A percentile compares a stretch with the other conserved stretches of the same genome.
Evolutionary conservation across 257 asterid genomes (phyloP).

Genomic region (Salvia splendens): DNA sequence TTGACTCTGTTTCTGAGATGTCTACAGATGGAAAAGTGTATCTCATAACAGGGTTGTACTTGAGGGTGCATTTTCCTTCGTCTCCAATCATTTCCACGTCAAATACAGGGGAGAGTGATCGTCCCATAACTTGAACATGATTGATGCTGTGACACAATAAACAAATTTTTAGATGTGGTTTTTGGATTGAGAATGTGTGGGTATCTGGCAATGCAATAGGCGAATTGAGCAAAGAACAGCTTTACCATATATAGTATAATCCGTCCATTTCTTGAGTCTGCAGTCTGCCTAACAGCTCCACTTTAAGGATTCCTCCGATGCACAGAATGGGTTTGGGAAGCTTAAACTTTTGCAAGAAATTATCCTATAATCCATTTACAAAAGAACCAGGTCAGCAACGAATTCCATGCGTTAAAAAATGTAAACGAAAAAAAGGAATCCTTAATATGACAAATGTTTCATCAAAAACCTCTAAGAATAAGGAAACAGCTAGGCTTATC

Average conservation of each 20-base stretch:
- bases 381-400: constrained; percentile 14
- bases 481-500: not conserved
- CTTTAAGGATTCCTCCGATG: constrained; percentile 72
- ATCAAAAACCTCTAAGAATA: not conserved
- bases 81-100: constrained; percentile 54
- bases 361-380: constrained; percentile 48
- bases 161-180: not conserved
- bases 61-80: constrained; percentile 55
- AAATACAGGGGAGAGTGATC: constrained; percentile 62
- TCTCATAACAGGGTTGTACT: constrained; percentile 38
- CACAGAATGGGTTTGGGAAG: constrained; percentile 72
- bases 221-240: constrained; percentile 21
- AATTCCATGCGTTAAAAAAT: not conserved
- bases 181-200: not conserved
- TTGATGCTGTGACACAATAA: constrained; percentile 46
- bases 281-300: constrained; percentile 81
- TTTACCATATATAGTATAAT: constrained; percentile 73
- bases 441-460: not conserved
- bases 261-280: constrained; percentile 77
- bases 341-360: constrained; percentile 67
- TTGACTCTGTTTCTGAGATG: constrained; percentile 36
- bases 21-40: constrained; percentile 25
- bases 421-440: not conserved
- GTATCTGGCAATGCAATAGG: not conserved
- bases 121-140: constrained; percentile 64